Evolutionary conservation across 768 basidiomycete species (phyloP).

Genomic region (Mycena latifolia): DNA sequence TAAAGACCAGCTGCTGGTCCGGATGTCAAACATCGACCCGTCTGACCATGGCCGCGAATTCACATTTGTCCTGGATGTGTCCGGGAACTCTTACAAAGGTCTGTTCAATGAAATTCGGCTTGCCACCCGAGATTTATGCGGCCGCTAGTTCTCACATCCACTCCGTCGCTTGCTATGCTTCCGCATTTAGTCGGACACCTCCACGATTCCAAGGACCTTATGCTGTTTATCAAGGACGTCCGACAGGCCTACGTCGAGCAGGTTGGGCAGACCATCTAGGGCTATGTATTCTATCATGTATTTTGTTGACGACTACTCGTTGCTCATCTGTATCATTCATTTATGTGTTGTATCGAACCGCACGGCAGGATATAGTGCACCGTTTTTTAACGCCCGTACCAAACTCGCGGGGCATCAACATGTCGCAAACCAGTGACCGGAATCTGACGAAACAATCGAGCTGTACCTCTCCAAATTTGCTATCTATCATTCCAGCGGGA

Average conservation of each 20-base stretch:
- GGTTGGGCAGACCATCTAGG: constrained; percentile 12
- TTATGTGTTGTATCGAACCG: not conserved
- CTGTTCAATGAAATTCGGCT: constrained; percentile 29
- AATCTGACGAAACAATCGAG: too few species aligned
- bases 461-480: too few species aligned
- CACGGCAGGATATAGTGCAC: too few species aligned
- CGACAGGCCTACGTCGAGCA: constrained; percentile 65
- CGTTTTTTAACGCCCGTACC: not conserved
- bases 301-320: not conserved
- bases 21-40: constrained; percentile 76
- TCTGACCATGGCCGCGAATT: constrained; percentile 72
- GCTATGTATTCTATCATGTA: constrained; percentile 6
- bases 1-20: constrained; percentile 77
- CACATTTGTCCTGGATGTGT: constrained; percentile 82
- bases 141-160: constrained; percentile 79
- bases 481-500: too few species aligned
- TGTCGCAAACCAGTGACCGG: not conserved
- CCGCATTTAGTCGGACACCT: constrained; percentile 77
- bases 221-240: constrained; percentile 75
- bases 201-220: constrained; percentile 78
- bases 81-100: constrained; percentile 76
- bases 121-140: not conserved
- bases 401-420: not conserved
- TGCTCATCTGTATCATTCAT: constrained; percentile 2
- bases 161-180: constrained; percentile 76